Percentiles rank a stretch among this genome's conserved stretches.
These are phyloP conservation scores for Yarrowia sp. DNA, from an alignment of 805 yeast species.

Conservation along the genomic window DNA sequence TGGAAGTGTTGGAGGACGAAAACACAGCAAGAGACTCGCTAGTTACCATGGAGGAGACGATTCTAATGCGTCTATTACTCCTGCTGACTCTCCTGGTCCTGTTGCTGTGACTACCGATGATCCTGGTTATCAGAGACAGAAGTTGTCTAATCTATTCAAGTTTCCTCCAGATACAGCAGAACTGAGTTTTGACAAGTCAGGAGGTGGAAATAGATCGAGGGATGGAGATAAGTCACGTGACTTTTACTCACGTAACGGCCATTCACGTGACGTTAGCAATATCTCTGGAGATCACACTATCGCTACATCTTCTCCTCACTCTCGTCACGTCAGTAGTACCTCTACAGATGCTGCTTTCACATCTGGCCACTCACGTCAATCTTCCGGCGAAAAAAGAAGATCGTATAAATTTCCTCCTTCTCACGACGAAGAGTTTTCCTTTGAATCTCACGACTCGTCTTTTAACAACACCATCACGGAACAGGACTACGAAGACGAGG, in stretches of 20 bases:
- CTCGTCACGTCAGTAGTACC: background rate
- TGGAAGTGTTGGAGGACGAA: background rate
- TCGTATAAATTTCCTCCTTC: conserved; percentile 5
- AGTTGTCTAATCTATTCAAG: background rate
- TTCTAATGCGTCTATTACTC: too few relatives aligned
- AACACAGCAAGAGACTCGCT: background rate
- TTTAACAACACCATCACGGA: background rate
- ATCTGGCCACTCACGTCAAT: background rate
- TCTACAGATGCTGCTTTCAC: background rate
- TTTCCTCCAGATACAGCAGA: background rate
- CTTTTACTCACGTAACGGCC: too few relatives aligned
- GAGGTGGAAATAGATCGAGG: too few relatives aligned
- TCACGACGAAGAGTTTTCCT: background rate
- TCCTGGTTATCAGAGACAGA: background rate
- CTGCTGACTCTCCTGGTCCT: background rate
- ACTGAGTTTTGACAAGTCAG: background rate
- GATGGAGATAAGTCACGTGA: background rate
- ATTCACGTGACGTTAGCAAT: background rate
- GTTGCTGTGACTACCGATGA: background rate
- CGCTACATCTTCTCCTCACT: too few relatives aligned
- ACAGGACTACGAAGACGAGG: background rate
- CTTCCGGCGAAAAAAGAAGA: background rate
- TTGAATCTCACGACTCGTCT: background rate
- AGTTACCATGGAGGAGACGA: background rate
- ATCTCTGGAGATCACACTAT: background rate